Evolutionary conservation across 164 flowering plant species (phyloP).

Genomic region (Vitis cinerea): DNA sequence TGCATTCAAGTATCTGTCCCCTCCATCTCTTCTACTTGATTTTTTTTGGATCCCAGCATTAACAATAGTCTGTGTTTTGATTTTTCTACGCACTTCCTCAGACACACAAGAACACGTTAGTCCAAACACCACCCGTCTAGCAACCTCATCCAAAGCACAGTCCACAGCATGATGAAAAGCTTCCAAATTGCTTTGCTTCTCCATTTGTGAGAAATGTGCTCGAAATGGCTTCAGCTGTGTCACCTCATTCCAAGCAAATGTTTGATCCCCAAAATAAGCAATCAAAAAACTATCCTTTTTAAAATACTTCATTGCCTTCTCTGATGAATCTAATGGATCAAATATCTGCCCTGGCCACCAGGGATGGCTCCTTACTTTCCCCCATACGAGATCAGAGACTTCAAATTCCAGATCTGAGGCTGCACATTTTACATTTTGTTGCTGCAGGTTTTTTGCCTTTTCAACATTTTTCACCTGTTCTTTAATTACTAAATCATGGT

Average conservation of each 20-base stretch:
- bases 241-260: constrained; percentile 84
- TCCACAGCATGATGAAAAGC: constrained; percentile 58
- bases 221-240: constrained; percentile 60
- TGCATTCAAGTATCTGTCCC: constrained; percentile 40
- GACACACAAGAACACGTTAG: constrained; percentile 63
- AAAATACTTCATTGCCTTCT: constrained; percentile 48
- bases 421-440: not conserved
- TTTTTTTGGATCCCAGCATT: constrained; percentile 64
- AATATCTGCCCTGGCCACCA: constrained; percentile 99
- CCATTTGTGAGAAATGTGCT: constrained; percentile 53
- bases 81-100: constrained; percentile 29
- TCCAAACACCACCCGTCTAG: constrained; percentile 71
- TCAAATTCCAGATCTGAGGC: constrained; percentile 24
- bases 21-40: constrained; percentile 38
- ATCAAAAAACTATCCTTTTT: constrained; percentile 48
- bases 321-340: constrained; percentile 58
- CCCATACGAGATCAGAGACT: constrained; percentile 77
- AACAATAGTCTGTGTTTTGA: constrained; percentile 46
- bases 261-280: constrained; percentile 79
- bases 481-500: not conserved
- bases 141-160: constrained; percentile 73
- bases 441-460: not conserved
- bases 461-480: not conserved
- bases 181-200: constrained; percentile 48
- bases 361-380: constrained; percentile 83